Evolutionary conservation across 2,329 filamentous ascomycete species (phyloP).

Genomic region (Diaporthe helianthi): DNA sequence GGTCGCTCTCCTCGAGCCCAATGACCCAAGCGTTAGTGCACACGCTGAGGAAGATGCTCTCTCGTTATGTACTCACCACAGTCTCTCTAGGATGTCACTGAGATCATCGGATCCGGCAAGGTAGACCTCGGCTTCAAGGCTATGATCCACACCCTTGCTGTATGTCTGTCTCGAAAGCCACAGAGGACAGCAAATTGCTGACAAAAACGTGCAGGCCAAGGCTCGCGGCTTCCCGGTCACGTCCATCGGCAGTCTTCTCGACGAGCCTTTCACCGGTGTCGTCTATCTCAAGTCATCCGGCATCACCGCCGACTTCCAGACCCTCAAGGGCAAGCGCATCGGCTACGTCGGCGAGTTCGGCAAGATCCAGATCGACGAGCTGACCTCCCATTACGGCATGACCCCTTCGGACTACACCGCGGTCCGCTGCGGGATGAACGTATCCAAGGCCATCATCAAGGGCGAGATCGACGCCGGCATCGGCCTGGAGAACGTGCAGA

Average conservation of each 20-base stretch:
- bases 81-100: conserved; percentile 70
- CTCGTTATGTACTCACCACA: not conserved
- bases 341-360: conserved; percentile 84
- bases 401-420: conserved; percentile 75
- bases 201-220: conserved; percentile 59
- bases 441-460: conserved; percentile 76
- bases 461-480: conserved; percentile 75
- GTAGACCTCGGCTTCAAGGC: conserved; percentile 83
- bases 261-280: conserved; percentile 81
- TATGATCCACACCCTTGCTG: conserved; percentile 82
- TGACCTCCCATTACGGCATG: conserved; percentile 81
- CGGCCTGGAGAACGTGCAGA: conserved; percentile 82
- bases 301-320: conserved; percentile 77
- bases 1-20: conserved; percentile 78
- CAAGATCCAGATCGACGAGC: conserved; percentile 84
- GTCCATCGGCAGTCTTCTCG: conserved; percentile 77
- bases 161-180: conserved; percentile 44
- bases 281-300: conserved; percentile 78
- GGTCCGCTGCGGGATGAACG: conserved; percentile 82
- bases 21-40: conserved; percentile 71
- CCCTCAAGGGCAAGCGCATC: conserved; percentile 77
- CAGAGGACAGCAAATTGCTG: not conserved
- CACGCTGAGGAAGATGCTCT: not conserved
- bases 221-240: conserved; percentile 76
- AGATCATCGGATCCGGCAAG: conserved; percentile 79